These are phyloP conservation scores for Pseudopyrenochaeta lycopersici DNA, from an alignment of 2,329 filamentous ascomycete genomes.

Conservation along the genomic window DNA sequence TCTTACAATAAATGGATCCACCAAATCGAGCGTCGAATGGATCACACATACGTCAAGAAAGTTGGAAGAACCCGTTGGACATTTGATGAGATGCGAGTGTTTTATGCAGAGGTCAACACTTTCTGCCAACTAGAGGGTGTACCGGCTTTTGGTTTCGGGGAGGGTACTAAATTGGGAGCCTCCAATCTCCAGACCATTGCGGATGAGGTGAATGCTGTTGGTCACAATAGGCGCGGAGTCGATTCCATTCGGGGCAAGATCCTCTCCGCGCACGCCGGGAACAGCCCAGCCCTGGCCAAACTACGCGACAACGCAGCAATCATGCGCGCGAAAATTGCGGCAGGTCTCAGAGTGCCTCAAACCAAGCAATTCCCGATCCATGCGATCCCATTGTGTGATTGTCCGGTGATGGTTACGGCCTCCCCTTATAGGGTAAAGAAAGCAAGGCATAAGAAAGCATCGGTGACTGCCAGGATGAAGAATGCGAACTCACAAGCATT, in stretches of 20 bases:
- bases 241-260: constrained; percentile 21
- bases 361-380: not conserved
- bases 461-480: too few relatives aligned
- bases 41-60: constrained; percentile 4
- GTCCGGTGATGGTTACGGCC: not conserved
- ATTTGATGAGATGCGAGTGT: constrained; percentile 8
- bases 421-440: not conserved
- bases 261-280: constrained; percentile 11
- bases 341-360: constrained; percentile 3
- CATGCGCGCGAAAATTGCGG: not conserved
- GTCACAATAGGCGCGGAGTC: not conserved
- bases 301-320: not conserved
- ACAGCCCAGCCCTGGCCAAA: constrained; percentile 14
- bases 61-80: constrained; percentile 12
- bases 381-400: constrained; percentile 2
- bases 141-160: constrained; percentile 8
- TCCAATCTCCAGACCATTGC: constrained; percentile 11
- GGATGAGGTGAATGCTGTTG: constrained; percentile 4
- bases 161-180: not conserved
- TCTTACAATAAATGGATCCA: constrained; percentile 23
- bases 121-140: constrained; percentile 10
- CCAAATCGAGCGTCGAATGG: constrained; percentile 17
- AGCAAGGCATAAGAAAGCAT: too few relatives aligned
- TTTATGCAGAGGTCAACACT: constrained; percentile 11
- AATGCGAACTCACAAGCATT: too few relatives aligned